Evolutionary conservation across 108 stramenopile species (phyloP), one percentile per base, ranked within the genome.

Genomic region (Aurantiochytrium sp.): DNA sequence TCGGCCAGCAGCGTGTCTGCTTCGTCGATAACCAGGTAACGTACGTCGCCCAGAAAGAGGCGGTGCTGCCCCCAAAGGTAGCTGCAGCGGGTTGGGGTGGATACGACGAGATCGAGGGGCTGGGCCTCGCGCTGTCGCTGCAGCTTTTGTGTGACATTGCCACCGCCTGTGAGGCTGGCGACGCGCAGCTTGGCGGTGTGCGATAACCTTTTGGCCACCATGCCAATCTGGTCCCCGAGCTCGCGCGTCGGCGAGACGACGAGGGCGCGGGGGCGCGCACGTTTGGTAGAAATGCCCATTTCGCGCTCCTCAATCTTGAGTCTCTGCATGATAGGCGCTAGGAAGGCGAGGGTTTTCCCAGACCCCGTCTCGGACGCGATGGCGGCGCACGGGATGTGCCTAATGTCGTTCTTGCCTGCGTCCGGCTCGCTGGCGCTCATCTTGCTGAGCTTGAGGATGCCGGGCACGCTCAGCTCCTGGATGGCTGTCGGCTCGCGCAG

Each of bases 311-410:
- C 73, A 0, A 41, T 81, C 24, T 81, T 81, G 36, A 81, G 17
- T 24, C 42, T 6, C 39, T 81, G 42, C n/a, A 48, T 24, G 4
- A 81, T 24, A 42, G 73, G 73, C 42, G 45, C 42, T 6, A 81
- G n/a, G 45, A 81, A 81, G 6, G 73, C 73, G 10, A 81, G 24
- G 19, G 73, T 81, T 30, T 81, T 81, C 19, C 73, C 73, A 41
- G 73, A 81, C 6, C 73, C 73, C 42, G 73, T 81, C 45, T 81
- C 73, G 30, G 73, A 81, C 6, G 73, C 73, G 1, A 81, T 48
- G 6, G 45, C 73, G 45, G n/a, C 39, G 30, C 45, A 48, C 15
- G 42, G 73, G 45, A 48, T 41, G 27, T 81, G 73, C 10, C 39
- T 12, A 41, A 81, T 2, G 73, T 48, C 30, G n/a, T 48, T 81